Base-by-base conservation (phyloP, 305 asterid species). In the Fraxinus xanthoxyloides region DNA sequence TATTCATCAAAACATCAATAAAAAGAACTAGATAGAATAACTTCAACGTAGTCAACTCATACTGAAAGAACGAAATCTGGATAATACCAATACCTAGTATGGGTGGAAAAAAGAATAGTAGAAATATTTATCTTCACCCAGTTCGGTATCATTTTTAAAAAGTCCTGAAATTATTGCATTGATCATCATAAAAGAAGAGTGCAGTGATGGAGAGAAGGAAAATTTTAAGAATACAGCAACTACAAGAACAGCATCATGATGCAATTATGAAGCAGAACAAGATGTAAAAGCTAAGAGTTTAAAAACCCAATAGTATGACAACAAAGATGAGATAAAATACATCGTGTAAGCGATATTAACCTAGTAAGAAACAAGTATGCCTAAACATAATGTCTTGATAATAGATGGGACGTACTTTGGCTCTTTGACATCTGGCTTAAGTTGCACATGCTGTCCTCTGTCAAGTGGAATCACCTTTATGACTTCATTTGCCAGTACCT, bases 371-470 rank as follows among this genome's bases (percentile, higher is more conserved):
- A 72, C 46, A 56, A 75, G 24, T 69, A 75, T 31, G 30, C 21
- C 21, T 28, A 79, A 69, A 72, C 67, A 75, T 38, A 34, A 63
- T 59, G 74, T 75, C 69, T 80, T 56, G 79, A 74, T 59, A 17
- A 76, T 77, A 73, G 36, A 83, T 61, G 84, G 76, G 77, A 48
- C 83, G 61, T 87, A 94, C 99, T 97, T 95, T 80, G 99, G 98
- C 90, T 93, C 97, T 85, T 82, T 81, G 82, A 95, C 96, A 87
- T 95, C 97, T 82, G 91, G 87, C 86, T 89, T 94, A 74, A 96
- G 94, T 85, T 91, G 93, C 81, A 96, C 99, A 77, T 94, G 99
- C 84, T 96, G 99, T 84, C 99, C 99, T 88, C 98, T 90, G 85
- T 94, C 99, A 51, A 96, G 86, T 36, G 98, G 97, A 87, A 96